Evolutionary conservation across 176 grass and related monocot species (phyloP).

Genomic region (Tillandsia fasciculata): DNA sequence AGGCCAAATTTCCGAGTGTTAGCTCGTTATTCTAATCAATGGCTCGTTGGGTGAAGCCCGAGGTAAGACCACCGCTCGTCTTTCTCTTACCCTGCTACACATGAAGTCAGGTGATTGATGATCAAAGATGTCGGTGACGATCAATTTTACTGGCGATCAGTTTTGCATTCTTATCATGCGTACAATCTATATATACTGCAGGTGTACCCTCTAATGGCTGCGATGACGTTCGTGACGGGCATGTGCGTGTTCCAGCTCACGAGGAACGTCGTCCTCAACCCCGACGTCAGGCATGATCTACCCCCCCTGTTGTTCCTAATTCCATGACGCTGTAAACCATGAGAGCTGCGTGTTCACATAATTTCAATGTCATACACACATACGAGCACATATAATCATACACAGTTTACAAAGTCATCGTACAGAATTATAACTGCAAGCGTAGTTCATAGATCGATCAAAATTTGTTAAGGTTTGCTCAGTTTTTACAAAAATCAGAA

Average conservation of each 20-base stretch:
- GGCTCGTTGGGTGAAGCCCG: conserved; percentile 36
- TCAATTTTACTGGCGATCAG: not conserved
- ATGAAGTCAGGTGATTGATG: not conserved
- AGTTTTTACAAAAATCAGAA: too few species aligned
- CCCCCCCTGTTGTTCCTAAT: not conserved
- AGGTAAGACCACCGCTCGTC: conserved; percentile 10
- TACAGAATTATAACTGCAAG: too few species aligned
- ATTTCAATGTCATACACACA: not conserved
- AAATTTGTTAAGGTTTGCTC: too few species aligned
- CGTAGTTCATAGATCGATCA: too few species aligned
- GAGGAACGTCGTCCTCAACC: conserved; percentile 58
- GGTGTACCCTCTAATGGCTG: conserved; percentile 80
- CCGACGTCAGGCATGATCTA: conserved; percentile 47
- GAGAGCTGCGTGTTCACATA: not conserved
- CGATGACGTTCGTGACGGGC: conserved; percentile 63
- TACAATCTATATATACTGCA: not conserved
- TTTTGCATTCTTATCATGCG: not conserved
- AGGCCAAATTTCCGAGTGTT: not conserved
- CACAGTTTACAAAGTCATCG: too few species aligned
- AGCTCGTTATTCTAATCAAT: conserved; percentile 14
- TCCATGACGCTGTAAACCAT: not conserved
- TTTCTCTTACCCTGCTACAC: not conserved
- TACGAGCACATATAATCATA: not conserved
- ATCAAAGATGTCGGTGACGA: not conserved
- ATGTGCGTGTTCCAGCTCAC: conserved; percentile 72